These are phyloP conservation scores for Venturia pyrina DNA, from an alignment of 2,329 filamentous ascomycete genomes.

Conservation along the genomic window DNA sequence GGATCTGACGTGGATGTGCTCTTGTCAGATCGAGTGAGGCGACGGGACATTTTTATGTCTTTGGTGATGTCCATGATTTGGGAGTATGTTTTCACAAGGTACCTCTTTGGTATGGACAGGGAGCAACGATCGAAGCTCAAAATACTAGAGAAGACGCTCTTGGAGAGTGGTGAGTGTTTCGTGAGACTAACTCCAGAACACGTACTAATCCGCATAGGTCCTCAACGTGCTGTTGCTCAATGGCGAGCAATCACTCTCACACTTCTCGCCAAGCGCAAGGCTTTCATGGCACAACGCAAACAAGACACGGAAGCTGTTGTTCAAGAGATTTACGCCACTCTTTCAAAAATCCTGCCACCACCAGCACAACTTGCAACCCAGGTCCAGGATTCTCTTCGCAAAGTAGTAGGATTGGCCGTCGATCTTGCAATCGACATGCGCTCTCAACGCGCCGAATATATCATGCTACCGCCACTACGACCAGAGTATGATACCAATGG, in stretches of 20 bases:
- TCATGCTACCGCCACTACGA: constrained; percentile 92
- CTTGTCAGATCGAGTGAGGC: constrained; percentile 74
- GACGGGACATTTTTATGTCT: constrained; percentile 94
- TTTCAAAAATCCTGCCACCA: constrained; percentile 77
- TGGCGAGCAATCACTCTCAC: constrained; percentile 96
- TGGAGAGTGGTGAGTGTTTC: constrained; percentile 56
- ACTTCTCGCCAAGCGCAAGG: constrained; percentile 66
- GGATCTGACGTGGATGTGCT: constrained; percentile 86
- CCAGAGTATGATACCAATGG: constrained; percentile 92
- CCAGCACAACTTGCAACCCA: constrained; percentile 70
- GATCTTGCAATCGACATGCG: constrained; percentile 94
- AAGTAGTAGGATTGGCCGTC: constrained; percentile 81
- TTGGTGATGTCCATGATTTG: constrained; percentile 99
- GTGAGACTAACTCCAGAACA: constrained; percentile 9
- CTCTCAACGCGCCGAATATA: constrained; percentile 90
- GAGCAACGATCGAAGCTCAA: constrained; percentile 98
- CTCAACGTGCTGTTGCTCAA: constrained; percentile 79
- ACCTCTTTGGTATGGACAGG: constrained; percentile 96
- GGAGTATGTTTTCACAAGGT: constrained; percentile 97
- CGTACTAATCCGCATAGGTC: constrained; percentile 35
- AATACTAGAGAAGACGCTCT: constrained; percentile 80
- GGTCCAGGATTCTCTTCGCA: constrained; percentile 73
- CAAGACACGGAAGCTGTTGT: constrained; percentile 95
- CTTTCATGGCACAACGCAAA: constrained; percentile 74
- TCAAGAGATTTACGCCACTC: constrained; percentile 74